These are phyloP conservation scores for Phanerodontia chrysosporium DNA, from an alignment of 768 basidiomycete genomes.

Conservation along the genomic window DNA sequence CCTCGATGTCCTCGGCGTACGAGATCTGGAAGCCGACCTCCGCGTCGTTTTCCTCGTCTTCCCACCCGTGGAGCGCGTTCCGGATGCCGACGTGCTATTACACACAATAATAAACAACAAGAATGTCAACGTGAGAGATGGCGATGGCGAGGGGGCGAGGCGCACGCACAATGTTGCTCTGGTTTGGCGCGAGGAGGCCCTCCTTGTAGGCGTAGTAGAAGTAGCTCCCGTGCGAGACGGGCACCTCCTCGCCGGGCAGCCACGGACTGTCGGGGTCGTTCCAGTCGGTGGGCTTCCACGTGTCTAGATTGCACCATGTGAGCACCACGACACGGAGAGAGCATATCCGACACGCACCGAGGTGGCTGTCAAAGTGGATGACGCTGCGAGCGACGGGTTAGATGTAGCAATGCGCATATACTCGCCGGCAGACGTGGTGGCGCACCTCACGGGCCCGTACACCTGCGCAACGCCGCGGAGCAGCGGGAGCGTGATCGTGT, in stretches of 20 bases:
- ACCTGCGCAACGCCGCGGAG: conserved; percentile 26
- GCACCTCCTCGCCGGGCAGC: conserved; percentile 28
- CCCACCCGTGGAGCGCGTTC: conserved; percentile 23
- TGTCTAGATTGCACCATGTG: conserved; percentile 8
- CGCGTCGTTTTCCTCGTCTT: conserved; percentile 27
- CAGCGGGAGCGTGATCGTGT: conserved; percentile 29
- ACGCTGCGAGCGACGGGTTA: conserved; percentile 17
- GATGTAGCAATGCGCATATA: background rate
- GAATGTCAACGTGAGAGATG: background rate
- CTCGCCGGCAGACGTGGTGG: background rate
- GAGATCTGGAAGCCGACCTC: conserved; percentile 29
- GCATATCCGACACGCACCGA: conserved; percentile 16
- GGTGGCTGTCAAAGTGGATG: conserved; percentile 31
- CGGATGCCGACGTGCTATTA: conserved; percentile 29
- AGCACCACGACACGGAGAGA: background rate
- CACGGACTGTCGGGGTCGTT: conserved; percentile 20
- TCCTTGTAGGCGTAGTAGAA: conserved; percentile 31
- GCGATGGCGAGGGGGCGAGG: background rate
- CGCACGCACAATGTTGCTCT: conserved; percentile 26
- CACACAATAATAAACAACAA: background rate
- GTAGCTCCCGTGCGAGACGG: conserved; percentile 29
- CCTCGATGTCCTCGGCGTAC: conserved; percentile 31
- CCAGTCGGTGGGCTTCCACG: conserved; percentile 19
- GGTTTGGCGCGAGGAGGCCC: conserved; percentile 28
- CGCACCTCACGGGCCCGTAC: conserved; percentile 28